A percentile compares a stretch with the other conserved stretches of the same genome.
Conservation (phyloP, 352 stramenopile genomes). For the Lagenidium sp. region DNA sequence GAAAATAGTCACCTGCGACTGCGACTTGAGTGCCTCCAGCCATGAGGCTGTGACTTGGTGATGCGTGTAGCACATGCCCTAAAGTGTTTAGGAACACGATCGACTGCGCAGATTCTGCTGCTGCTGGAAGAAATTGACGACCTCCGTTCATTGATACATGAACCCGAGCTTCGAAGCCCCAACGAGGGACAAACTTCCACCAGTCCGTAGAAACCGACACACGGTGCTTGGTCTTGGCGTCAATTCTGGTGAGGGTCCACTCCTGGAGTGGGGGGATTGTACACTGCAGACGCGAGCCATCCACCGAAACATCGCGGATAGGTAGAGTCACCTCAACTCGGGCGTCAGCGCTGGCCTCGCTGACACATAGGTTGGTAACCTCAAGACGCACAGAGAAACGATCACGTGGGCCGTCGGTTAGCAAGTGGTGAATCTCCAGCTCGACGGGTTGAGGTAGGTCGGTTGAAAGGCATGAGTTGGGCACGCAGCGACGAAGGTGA, state of each 20-base stretch:
- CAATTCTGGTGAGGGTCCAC: conserved; percentile 19
- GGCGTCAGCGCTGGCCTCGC: conserved; percentile 2
- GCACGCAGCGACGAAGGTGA: conserved; percentile 19
- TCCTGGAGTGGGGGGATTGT: conserved; percentile 24
- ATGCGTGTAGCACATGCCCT: conserved; percentile 23
- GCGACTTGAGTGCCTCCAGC: conserved; percentile 38
- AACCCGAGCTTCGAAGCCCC: conserved; percentile 10
- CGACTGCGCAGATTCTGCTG: background rate
- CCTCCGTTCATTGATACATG: conserved; percentile 41
- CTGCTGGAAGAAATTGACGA: conserved; percentile 4
- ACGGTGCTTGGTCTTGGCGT: conserved; percentile 5
- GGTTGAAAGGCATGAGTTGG: conserved; percentile 44
- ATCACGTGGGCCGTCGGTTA: background rate
- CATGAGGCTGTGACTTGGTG: conserved; percentile 25
- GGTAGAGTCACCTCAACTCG: conserved; percentile 13
- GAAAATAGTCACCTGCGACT: conserved; percentile 36
- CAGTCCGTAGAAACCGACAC: conserved; percentile 9
- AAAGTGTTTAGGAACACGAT: conserved; percentile 21
- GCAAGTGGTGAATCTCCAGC: conserved; percentile 27
- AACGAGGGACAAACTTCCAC: conserved; percentile 17
- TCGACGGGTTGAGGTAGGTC: conserved; percentile 26
- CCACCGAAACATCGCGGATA: conserved; percentile 13
- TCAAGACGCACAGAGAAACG: conserved; percentile 7
- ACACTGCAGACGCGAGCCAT: conserved; percentile 15
- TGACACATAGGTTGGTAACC: conserved; percentile 7